Base-by-base conservation (phyloP, 2,329 filamentous ascomycete genomes). In the Claviceps pazoutovae region DNA sequence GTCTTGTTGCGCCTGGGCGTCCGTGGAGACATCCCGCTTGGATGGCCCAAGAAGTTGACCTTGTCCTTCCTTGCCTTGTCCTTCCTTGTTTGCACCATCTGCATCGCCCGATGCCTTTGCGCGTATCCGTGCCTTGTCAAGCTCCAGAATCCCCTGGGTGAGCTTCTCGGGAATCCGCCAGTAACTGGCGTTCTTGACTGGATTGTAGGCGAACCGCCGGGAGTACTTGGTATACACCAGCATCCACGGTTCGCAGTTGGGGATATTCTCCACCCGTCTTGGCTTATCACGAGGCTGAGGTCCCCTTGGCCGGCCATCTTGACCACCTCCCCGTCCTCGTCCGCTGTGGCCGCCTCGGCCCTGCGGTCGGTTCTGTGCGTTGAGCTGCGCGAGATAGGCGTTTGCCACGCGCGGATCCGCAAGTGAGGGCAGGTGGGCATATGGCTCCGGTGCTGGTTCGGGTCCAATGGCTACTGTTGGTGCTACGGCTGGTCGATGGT, bases 141-240 rank as follows among this genome's bases (percentile, higher is more conserved):
- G 71, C 56, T 81, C 76, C 49, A 83, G 58, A 51, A 93, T 86
- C 14, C 81, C 88, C 54, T 84, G 82, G 76, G 90, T 83, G 38
- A 98, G 75, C 64, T 93, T 84, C 51, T 88, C 80, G 0, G 93
- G 93, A 60, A 96, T 93, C 61, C 88, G 88, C 93, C 94, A 98
- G 66, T 89, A 89, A 66, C 90, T 97, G 58, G 89, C 78, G 39
- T 91, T 86, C 57, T 91, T 95, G 51, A 78, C 77, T 0, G 83
- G 79, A 59, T 98, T 95, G 71, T 95, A 87, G 2, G 90, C 89
- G 62, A 98, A 98, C 50, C 90, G 79, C 53, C 93, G 77, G 21
- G 88, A 87, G 56, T 91, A 82, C 64, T 88, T 96, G 1, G 93
- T 98, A 64, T 85, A 87, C n/a, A 98, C 88, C 3, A 98, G 72